Conservation (phyloP, 257 asterid genomes). For the Solanum sejunctum region DNA sequence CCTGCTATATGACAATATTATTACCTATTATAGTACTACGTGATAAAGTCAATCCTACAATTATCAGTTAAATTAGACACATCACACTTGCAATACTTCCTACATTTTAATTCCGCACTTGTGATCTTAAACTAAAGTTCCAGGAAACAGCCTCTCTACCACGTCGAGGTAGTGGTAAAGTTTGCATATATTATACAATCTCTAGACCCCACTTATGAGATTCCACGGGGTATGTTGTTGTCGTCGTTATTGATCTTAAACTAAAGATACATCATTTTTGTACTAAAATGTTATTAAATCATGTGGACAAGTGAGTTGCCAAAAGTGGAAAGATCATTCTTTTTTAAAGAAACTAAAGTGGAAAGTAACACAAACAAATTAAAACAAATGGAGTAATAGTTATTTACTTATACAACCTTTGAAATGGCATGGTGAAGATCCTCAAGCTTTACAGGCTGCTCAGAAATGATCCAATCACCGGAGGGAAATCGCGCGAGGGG, state of each 20-base stretch:
- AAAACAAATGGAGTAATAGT: too few relatives aligned
- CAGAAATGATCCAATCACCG: conserved; percentile 84
- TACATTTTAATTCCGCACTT: neutral
- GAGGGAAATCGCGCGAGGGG: conserved; percentile 92
- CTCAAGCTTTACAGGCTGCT: conserved; percentile 59
- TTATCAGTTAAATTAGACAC: neutral
- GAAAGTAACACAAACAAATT: neutral
- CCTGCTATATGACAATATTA: neutral
- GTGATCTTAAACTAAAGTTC: neutral
- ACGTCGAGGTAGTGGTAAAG: too few relatives aligned
- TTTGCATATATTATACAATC: too few relatives aligned
- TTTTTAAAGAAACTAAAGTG: neutral
- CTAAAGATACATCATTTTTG: neutral
- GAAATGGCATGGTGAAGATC: conserved; percentile 73
- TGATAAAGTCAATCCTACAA: neutral
- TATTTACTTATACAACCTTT: conserved; percentile 39
- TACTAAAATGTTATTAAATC: neutral
- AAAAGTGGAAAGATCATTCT: neutral
- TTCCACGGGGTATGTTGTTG: too few relatives aligned
- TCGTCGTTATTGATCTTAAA: neutral
- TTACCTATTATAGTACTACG: neutral
- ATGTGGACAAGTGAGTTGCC: neutral
- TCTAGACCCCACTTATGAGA: too few relatives aligned
- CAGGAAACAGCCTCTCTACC: too few relatives aligned
- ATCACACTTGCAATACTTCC: neutral